Base-by-base conservation (phyloP, 192 early-diverging fungal genomes). In the Coemansia sp. region DNA sequence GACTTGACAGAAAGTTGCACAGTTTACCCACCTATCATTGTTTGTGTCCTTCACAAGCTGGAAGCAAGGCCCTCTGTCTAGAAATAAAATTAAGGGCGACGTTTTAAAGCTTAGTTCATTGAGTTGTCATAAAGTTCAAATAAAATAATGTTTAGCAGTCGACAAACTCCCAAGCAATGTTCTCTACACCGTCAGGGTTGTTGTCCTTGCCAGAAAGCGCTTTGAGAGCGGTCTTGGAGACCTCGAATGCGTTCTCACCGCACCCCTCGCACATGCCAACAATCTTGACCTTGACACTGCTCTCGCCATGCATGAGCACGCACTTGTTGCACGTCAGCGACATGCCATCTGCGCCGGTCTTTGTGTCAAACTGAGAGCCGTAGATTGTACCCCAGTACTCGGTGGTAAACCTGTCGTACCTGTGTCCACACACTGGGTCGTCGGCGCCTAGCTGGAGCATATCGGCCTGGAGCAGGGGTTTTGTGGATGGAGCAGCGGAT, bases 281-380 rank as follows among this genome's bases (percentile, higher is more conserved):
- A 39, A 57, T 38, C 37, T 40, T 38, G 33, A 61, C 46, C 46
- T 52, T 22, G 12, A 61, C 40, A 22, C 36, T 26, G 11, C 12
- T 61, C 32, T 43, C 33, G 1, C 60, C 60, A 52, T 52, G 46
- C 21, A 61, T 33, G 11, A 52, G 18, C 14, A 61, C 50, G 36
- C 60, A 61, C 33, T 21, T 61, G 32, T 50, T 50, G 35, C 60
- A 61, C 14, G 37, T 61, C 6, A 32, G 32, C 11, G 60, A 61
- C 29, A 52, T 52, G 15, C 46, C 46, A 8, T 27, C 19, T 9
- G 32, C 36, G 35, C 17, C 19, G 0, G 15, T 32, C 44, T 48
- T 27, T 17, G 60, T 40, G 26, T 34, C 60, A 38, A 52, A 61
- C 15, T 61, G 37, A 7, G 60, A 18, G 26, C 27, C 10, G 34